phyloP scores from a whole-genome alignment of 768 basidiomycete species.

The Suillus luteus region DNA sequence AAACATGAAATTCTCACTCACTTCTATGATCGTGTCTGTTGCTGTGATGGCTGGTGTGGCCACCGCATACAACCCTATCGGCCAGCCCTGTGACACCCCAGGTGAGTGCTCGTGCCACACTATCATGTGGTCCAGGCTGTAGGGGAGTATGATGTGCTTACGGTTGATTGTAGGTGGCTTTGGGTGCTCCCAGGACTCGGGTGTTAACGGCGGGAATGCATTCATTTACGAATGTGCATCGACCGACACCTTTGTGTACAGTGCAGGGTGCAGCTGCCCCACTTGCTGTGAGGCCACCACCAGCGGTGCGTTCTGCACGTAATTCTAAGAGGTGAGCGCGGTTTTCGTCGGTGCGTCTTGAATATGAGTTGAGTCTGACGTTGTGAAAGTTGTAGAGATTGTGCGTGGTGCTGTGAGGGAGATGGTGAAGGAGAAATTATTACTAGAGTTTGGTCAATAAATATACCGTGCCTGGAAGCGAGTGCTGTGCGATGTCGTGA shows the following conservation, averaged over 20 bases:
- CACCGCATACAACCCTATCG: constrained; percentile 6
- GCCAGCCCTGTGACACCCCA: constrained; percentile 3
- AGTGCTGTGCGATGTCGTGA: not conserved
- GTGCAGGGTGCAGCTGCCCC: not conserved
- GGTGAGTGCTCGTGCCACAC: not conserved
- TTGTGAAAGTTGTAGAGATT: too few relatives aligned
- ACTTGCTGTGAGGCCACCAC: not conserved
- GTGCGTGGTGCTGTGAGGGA: too few relatives aligned
- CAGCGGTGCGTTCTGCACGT: not conserved
- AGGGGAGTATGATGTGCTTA: not conserved
- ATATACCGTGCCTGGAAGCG: not conserved
- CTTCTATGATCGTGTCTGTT: constrained; percentile 5
- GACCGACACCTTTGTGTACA: not conserved
- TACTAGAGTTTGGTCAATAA: not conserved
- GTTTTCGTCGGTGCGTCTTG: not conserved
- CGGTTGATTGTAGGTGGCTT: not conserved
- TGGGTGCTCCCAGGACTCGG: not conserved
- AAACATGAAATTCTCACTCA: constrained; percentile 5
- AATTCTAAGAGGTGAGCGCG: not conserved
- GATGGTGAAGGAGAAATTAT: not conserved
- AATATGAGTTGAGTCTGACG: not conserved
- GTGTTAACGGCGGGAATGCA: not conserved
- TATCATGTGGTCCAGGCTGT: not conserved
- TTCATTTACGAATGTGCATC: constrained; percentile 5
- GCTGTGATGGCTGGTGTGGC: constrained; percentile 3